Conservation (phyloP, 768 basidiomycete species). For the Amanita fuliginea region DNA sequence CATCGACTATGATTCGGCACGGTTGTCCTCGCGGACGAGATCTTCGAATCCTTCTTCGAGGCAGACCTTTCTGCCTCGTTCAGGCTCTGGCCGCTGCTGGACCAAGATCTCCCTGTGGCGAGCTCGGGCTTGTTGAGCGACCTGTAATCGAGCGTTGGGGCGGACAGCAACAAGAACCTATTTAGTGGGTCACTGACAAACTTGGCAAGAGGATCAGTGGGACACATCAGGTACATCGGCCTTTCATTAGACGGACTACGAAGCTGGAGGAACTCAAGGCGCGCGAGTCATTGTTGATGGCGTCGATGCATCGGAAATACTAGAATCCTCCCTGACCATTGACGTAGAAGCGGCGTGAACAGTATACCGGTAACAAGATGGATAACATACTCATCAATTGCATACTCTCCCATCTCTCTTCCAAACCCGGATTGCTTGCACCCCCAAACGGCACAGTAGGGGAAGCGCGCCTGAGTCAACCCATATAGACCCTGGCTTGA, state of each 20-base stretch:
- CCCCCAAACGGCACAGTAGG: too few species aligned
- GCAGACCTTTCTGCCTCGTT: slow-evolving; percentile 85
- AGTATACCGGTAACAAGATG: too few species aligned
- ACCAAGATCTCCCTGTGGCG: slow-evolving; percentile 50
- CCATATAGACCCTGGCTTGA: too few species aligned
- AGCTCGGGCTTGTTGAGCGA: slow-evolving; percentile 67
- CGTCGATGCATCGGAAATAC: slow-evolving; percentile 41
- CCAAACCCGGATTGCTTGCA: too few species aligned
- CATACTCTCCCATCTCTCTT: too few species aligned
- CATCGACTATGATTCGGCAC: too few species aligned
- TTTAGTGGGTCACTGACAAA: slow-evolving; percentile 90
- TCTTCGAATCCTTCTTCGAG: slow-evolving; percentile 95
- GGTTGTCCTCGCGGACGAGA: slow-evolving; percentile 95
- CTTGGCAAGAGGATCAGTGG: slow-evolving; percentile 93
- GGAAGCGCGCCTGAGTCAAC: too few species aligned
- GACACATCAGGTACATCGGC: slow-evolving; percentile 78
- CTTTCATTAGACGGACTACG: slow-evolving; percentile 80
- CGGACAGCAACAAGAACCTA: slow-evolving; percentile 86
- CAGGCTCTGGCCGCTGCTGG: slow-evolving; percentile 59
- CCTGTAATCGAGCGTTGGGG: slow-evolving; percentile 81
- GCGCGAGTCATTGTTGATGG: slow-evolving; percentile 76
- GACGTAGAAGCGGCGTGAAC: too few species aligned
- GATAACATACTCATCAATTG: too few species aligned
- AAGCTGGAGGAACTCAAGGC: slow-evolving; percentile 81
- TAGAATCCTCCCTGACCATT: too few species aligned